phyloP scores from a whole-genome alignment of 192 early-diverging fungal genomes.

The Martensiomyces pterosporus region DNA sequence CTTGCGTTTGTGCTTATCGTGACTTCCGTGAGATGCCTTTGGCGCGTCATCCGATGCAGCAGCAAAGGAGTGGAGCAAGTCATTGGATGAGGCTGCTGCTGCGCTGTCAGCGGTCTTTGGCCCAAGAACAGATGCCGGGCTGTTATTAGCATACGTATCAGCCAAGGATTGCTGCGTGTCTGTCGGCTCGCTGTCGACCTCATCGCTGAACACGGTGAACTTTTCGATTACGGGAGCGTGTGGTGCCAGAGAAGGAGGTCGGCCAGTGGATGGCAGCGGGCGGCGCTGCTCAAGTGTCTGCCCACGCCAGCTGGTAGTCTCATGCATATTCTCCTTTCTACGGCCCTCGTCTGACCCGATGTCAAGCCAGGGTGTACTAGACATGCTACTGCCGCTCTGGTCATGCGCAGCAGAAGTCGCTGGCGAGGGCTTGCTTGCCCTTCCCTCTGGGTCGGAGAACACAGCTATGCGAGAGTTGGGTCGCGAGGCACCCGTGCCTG shows the following conservation, averaged over 20 bases:
- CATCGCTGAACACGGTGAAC: slow-evolving; percentile 44
- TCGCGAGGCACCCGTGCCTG: neutral
- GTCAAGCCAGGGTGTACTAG: slow-evolving; percentile 56
- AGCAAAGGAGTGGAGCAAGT: slow-evolving; percentile 6
- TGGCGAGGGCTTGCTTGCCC: no score
- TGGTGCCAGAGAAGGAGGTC: no score
- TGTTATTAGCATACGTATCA: no score
- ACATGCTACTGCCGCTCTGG: no score
- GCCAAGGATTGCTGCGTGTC: no score
- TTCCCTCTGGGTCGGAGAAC: slow-evolving; percentile 25
- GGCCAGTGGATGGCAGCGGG: neutral
- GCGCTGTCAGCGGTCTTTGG: neutral
- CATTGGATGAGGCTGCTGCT: neutral
- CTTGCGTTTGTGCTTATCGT: neutral
- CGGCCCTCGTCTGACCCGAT: slow-evolving; percentile 56
- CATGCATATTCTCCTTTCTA: slow-evolving; percentile 67
- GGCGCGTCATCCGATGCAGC: neutral
- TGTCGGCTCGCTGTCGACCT: no score
- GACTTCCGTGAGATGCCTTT: no score
- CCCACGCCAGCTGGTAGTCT: slow-evolving; percentile 60
- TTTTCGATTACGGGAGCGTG: slow-evolving; percentile 7
- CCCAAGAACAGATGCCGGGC: no score
- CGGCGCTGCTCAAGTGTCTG: slow-evolving; percentile 53
- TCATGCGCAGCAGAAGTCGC: neutral
- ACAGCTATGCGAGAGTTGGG: slow-evolving; percentile 37